Conservation (phyloP, 192 early-diverging fungal species). For the Linnemannia schmuckeri region DNA sequence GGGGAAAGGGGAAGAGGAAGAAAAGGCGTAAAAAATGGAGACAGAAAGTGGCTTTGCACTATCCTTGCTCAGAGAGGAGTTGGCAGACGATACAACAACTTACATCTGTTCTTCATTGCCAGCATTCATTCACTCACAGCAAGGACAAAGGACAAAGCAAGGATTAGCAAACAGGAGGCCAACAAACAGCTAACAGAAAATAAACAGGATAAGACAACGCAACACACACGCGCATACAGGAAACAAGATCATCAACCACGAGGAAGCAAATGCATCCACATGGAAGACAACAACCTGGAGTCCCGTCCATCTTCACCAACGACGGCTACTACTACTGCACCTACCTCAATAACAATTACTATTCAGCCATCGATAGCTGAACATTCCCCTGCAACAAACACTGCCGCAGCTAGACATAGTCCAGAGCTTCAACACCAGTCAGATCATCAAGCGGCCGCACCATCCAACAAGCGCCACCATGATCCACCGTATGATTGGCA, state of each 20-base stretch:
- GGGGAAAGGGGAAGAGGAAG: not conserved
- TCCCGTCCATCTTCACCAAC: not conserved
- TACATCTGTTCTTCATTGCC: no score
- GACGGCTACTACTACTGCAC: not conserved
- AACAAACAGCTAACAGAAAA: no score
- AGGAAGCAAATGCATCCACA: not conserved
- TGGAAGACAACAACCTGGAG: constrained; percentile 1
- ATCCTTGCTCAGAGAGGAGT: no score
- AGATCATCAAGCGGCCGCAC: not conserved
- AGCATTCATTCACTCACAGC: no score
- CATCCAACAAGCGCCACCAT: not conserved
- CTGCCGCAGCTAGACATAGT: not conserved
- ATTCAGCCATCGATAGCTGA: not conserved
- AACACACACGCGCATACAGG: not conserved
- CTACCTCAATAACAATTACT: not conserved
- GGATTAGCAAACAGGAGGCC: no score
- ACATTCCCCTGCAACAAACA: not conserved
- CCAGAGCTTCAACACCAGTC: not conserved
- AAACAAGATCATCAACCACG: not conserved
- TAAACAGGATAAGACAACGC: not conserved
- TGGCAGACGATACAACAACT: no score
- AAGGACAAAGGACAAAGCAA: no score
- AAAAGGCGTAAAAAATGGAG: no score
- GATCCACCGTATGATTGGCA: constrained; percentile 28
- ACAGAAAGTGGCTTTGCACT: no score